These are phyloP conservation scores for Raphanus hybrid DNA, from an alignment of 441 rosid species.

Conservation along the genomic window DNA sequence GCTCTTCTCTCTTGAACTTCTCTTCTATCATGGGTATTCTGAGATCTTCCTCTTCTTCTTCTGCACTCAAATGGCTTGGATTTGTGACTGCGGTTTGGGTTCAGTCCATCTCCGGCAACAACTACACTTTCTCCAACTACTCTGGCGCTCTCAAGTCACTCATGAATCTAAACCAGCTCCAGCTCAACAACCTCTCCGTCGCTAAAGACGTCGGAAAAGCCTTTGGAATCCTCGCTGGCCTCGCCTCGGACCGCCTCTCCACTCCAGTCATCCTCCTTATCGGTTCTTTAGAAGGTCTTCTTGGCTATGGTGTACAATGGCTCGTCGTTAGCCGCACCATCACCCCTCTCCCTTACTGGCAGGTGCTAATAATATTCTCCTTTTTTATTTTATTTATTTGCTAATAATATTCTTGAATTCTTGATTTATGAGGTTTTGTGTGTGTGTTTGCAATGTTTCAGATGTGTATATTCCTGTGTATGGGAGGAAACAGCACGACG, in stretches of 20 bases:
- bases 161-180: slow-evolving; percentile 53
- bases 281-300: slow-evolving; percentile 54
- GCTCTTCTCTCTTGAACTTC: background rate
- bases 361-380: slow-evolving; percentile 34
- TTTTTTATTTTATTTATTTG: too few species aligned
- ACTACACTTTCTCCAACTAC: slow-evolving; percentile 62
- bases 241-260: slow-evolving; percentile 55
- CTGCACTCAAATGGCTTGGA: slow-evolving; percentile 58
- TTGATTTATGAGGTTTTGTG: background rate
- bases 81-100: slow-evolving; percentile 63
- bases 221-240: slow-evolving; percentile 63
- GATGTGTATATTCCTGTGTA: slow-evolving; percentile 63
- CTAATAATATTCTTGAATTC: background rate
- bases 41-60: slow-evolving; percentile 17
- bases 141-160: slow-evolving; percentile 57
- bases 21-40: background rate
- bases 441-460: background rate
- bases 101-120: slow-evolving; percentile 60
- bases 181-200: slow-evolving; percentile 59
- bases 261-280: slow-evolving; percentile 55
- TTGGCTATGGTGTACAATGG: slow-evolving; percentile 68
- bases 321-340: slow-evolving; percentile 59
- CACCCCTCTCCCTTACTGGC: slow-evolving; percentile 54
- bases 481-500: slow-evolving; percentile 71
- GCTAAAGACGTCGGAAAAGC: slow-evolving; percentile 71